A percentile compares a stretch with the other conserved stretches of the same genome.
These are phyloP conservation scores for Vitis hybrid DNA, from an alignment of 177 flowering plant genomes.

Conservation along the genomic window DNA sequence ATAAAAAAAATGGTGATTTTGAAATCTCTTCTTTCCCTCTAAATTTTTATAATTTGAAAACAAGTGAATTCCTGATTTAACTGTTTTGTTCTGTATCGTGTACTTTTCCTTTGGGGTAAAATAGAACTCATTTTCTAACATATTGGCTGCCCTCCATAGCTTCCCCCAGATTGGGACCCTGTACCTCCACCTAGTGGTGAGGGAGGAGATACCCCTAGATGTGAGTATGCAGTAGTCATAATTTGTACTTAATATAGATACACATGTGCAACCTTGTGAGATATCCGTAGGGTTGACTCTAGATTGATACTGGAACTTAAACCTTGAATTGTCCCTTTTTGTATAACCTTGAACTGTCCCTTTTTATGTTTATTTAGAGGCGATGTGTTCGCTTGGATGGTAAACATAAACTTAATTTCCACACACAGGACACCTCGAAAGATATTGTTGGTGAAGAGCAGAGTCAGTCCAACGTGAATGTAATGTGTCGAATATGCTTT, in stretches of 20 bases:
- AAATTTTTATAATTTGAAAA: too few species aligned
- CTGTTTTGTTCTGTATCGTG: too few species aligned
- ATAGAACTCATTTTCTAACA: neutral
- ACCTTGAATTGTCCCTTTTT: neutral
- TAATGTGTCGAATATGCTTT: conserved; percentile 85
- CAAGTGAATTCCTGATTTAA: too few species aligned
- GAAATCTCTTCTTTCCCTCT: too few species aligned
- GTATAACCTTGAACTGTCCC: neutral
- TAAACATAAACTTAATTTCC: neutral
- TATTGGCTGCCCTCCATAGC: neutral
- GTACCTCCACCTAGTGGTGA: too few species aligned
- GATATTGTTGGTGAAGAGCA: conserved; percentile 51
- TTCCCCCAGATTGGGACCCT: neutral
- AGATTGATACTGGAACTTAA: neutral
- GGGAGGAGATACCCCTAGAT: too few species aligned
- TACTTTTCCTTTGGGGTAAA: too few species aligned
- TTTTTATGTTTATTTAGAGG: neutral
- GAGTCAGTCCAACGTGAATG: conserved; percentile 51
- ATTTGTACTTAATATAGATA: neutral
- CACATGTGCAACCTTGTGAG: neutral
- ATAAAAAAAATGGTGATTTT: too few species aligned
- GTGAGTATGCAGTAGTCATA: neutral
- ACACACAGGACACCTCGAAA: conserved; percentile 36
- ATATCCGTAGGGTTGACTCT: neutral
- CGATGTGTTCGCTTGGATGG: neutral